Conservation (phyloP, 1,284 basidiomycete species). For the Cerioporus squamosus region DNA sequence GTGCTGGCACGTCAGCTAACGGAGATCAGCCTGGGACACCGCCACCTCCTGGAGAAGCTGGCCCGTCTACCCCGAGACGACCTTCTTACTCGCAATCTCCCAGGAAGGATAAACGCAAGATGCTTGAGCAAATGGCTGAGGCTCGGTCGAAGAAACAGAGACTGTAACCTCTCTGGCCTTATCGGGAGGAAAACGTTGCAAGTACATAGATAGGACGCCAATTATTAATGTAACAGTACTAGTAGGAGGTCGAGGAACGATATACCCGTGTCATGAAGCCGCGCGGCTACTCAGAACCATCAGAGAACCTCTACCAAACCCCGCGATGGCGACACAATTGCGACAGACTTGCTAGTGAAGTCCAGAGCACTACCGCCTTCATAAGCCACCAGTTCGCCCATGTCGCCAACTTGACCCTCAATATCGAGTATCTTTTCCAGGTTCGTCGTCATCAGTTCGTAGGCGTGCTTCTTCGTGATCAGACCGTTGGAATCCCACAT, state of each 20-base stretch:
- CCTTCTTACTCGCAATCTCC: constrained; percentile 39
- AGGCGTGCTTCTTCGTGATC: constrained; percentile 46
- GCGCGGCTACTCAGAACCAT: not conserved
- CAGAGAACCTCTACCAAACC: constrained; percentile 41
- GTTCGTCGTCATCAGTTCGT: constrained; percentile 52
- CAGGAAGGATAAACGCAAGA: constrained; percentile 40
- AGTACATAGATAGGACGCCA: not conserved
- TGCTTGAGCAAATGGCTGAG: constrained; percentile 39
- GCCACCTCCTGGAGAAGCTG: not conserved
- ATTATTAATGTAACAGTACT: not conserved
- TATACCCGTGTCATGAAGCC: not conserved
- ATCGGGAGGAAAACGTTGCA: not conserved
- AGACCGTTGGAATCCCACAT: constrained; percentile 42
- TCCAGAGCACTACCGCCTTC: constrained; percentile 47
- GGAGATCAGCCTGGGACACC: not conserved
- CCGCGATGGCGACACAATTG: constrained; percentile 38
- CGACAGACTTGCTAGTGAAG: constrained; percentile 45
- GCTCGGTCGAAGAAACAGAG: constrained; percentile 21
- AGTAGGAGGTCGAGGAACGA: not conserved
- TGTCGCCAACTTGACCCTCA: constrained; percentile 29
- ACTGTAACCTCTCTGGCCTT: not conserved
- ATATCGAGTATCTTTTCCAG: constrained; percentile 57
- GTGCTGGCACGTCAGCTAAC: not conserved
- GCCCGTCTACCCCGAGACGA: constrained; percentile 1
- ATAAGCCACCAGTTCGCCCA: constrained; percentile 57